Evolutionary conservation across 306 rosid genomes (phyloP), one percentile per base, ranked within the genome.

Genomic region (Begonia masoniana): DNA sequence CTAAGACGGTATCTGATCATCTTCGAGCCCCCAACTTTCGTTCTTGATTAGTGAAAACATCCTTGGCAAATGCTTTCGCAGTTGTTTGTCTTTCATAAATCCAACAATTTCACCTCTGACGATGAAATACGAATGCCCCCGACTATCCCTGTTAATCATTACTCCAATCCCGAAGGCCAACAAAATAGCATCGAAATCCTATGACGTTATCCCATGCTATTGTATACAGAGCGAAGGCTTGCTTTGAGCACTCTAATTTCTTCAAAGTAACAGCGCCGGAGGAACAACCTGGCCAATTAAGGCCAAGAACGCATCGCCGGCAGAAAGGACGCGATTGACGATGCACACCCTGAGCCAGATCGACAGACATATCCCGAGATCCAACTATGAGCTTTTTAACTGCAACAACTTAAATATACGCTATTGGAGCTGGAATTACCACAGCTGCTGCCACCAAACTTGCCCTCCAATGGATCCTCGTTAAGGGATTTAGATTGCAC

Each of bases 181-280:
- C 55, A 59, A 13, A 58, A 58, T 52, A 52, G 56, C 31, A 55
- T 39, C 59, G 48, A 55, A 55, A 55, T 55, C 14, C 59, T 19
- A 55, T 55, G 50, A 63, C 49, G 54, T 57, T 58, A 58, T 58
- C 71, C 57, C 65, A 54, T 67, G 52, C 50, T 60, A 59, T 62
- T 68, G 41, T 57, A 68, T 62, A 11, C 53, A 57, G 57, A 63
- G 65, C 35, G 54, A 55, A 65, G 68, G 64, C 68, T 65, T 71
- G 68, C 68, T 71, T 71, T 71, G 72, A 66, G 65, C 72, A 71
- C 69, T 71, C 68, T 65, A 66, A 57, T 66, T 61, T 66, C 67
- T 60, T 64, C 63, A 59, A 64, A 71, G 67, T 60, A 64, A 64
- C 46, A 65, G 56, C 45, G 41, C 56, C 42, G 16, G 55, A 59